Evolutionary conservation across 345 rosid species (phyloP).

Genomic region (Firmiana major): DNA sequence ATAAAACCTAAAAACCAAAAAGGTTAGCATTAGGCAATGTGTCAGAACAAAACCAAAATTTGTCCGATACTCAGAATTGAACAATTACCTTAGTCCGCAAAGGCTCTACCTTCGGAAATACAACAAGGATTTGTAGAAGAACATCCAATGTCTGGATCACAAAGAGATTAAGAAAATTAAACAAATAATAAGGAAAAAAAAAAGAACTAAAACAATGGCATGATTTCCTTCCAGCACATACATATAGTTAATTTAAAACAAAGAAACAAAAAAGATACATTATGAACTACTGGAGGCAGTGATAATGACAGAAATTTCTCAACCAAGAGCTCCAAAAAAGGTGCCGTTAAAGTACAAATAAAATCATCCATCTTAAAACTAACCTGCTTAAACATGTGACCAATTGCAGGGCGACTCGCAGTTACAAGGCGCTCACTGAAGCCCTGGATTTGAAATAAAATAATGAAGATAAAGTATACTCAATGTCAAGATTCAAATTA

Average conservation of each 20-base stretch:
- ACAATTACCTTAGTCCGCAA: slow-evolving; percentile 72
- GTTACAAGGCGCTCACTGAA: slow-evolving; percentile 90
- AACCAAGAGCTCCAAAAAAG: not conserved
- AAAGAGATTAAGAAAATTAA: slow-evolving; percentile 15
- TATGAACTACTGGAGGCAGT: not conserved
- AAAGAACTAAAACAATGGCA: not conserved
- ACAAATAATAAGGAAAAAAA: not conserved
- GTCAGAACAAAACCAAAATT: not conserved
- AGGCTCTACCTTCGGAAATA: slow-evolving; percentile 76
- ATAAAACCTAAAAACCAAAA: slow-evolving; percentile 56
- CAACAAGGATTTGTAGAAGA: slow-evolving; percentile 72
- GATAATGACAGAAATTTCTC: not conserved
- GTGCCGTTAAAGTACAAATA: not conserved
- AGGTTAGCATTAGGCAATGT: slow-evolving; percentile 19
- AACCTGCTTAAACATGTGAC: slow-evolving; percentile 95
- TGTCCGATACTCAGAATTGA: slow-evolving; percentile 14
- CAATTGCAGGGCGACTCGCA: slow-evolving; percentile 79
- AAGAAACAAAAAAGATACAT: not conserved
- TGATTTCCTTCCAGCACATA: not conserved
- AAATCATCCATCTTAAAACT: slow-evolving; percentile 21
- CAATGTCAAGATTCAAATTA: slow-evolving; percentile 3
- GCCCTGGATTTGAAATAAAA: slow-evolving; percentile 51
- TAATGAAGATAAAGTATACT: slow-evolving; percentile 2
- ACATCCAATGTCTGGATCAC: slow-evolving; percentile 81
- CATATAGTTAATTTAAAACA: not conserved